Evolutionary conservation across 495 filamentous ascomycete species (phyloP).

Genomic region (Lophiostoma macrostomum): DNA sequence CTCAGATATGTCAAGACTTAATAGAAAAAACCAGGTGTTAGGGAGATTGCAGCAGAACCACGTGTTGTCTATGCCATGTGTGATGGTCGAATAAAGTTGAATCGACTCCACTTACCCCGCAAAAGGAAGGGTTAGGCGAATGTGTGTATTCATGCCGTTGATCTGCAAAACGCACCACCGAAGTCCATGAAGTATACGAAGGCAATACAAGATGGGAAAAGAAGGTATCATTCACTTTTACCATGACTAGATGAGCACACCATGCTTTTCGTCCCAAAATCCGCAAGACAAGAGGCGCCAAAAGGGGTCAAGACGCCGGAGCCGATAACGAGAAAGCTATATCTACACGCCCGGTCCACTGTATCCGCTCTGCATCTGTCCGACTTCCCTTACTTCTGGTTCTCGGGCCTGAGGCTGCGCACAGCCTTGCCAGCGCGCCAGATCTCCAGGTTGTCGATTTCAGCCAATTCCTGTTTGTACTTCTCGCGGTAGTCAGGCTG

Average conservation of each 20-base stretch:
- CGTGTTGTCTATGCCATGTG: conserved; percentile 8
- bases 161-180: too few species aligned
- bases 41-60: too few species aligned
- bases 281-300: background rate
- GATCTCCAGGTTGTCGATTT: conserved; percentile 96
- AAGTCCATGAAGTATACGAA: too few species aligned
- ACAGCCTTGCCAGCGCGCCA: conserved; percentile 98
- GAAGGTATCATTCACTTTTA: conserved; percentile 3
- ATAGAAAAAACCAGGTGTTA: too few species aligned
- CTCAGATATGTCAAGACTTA: too few species aligned
- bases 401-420: conserved; percentile 82
- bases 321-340: background rate
- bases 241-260: background rate
- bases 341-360: background rate
- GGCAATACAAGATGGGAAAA: conserved; percentile 3
- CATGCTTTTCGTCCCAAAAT: background rate
- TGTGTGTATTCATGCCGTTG: too few species aligned
- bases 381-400: conserved; percentile 64
- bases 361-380: background rate
- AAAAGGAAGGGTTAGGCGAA: too few species aligned
- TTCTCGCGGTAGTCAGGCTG: conserved; percentile 92
- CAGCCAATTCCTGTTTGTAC: conserved; percentile 93
- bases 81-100: too few species aligned
- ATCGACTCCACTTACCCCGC: too few species aligned
- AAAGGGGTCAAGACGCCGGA: background rate